These are phyloP conservation scores for Fraxinus excelsior DNA, from an alignment of 257 asterid species.

Conservation along the genomic window DNA sequence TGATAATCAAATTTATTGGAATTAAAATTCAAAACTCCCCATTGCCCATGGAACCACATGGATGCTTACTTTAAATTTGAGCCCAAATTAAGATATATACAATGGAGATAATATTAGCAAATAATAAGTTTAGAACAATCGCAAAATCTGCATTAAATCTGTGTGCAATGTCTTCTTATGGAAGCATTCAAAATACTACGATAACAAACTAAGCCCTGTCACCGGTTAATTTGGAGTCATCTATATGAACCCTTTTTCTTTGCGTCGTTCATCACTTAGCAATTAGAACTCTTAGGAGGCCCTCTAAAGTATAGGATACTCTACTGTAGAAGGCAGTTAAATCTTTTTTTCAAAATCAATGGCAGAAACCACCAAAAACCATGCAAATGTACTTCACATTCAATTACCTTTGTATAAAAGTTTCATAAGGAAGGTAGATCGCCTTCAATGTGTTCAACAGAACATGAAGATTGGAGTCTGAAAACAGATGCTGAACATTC, in stretches of 20 bases:
- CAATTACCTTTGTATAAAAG: constrained; percentile 79
- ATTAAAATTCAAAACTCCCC: neutral
- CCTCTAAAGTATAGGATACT: neutral
- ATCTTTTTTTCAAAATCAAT: neutral
- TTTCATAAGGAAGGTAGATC: constrained; percentile 80
- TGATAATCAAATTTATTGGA: neutral
- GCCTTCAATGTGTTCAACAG: constrained; percentile 82
- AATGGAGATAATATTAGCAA: neutral
- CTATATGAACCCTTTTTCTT: neutral
- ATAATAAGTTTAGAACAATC: constrained; percentile 8
- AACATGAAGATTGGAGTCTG: constrained; percentile 71
- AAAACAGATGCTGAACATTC: constrained; percentile 84
- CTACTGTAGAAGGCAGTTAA: neutral
- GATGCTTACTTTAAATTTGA: neutral
- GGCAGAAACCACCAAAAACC: neutral
- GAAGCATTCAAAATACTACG: neutral
- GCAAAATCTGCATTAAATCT: neutral
- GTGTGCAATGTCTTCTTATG: neutral
- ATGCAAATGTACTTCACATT: constrained; percentile 1
- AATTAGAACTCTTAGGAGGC: constrained; percentile 12
- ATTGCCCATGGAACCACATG: neutral
- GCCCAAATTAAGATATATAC: neutral
- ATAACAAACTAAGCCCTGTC: neutral
- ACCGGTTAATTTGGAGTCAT: neutral
- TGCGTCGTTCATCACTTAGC: neutral